A percentile compares a stretch with the other conserved stretches of the same genome.
These are phyloP conservation scores for Diaporthe aspalathi DNA, from an alignment of 2,329 filamentous ascomycete species.

Conservation along the genomic window DNA sequence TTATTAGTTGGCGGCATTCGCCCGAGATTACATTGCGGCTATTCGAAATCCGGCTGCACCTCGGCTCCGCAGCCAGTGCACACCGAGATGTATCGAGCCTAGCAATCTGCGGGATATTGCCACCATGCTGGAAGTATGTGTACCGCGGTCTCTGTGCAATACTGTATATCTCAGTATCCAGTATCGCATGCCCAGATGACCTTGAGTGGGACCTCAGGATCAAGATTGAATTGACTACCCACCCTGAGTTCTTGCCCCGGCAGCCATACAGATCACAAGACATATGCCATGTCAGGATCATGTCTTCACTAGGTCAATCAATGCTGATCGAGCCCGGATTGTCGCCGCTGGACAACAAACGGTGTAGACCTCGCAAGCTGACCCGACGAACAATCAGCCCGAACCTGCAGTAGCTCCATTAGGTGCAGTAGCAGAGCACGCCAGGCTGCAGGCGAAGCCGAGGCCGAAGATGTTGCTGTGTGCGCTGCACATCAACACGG, in stretches of 20 bases:
- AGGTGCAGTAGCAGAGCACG: background rate
- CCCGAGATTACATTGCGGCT: slow-evolving; percentile 33
- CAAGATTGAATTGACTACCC: slow-evolving; percentile 6
- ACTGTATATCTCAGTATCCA: background rate
- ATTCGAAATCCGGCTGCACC: slow-evolving; percentile 23
- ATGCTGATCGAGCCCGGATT: background rate
- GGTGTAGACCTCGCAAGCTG: background rate
- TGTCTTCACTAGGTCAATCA: background rate
- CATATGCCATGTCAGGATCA: background rate
- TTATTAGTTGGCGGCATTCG: slow-evolving; percentile 27
- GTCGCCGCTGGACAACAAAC: background rate
- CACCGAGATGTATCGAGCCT: slow-evolving; percentile 29
- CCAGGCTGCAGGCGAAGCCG: slow-evolving; percentile 29
- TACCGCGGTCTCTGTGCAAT: background rate
- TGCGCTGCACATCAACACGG: no score
- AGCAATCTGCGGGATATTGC: background rate
- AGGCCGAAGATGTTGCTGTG: no score
- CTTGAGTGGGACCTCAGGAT: slow-evolving; percentile 1
- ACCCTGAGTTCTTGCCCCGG: background rate
- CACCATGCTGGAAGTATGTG: background rate
- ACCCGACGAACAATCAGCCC: background rate
- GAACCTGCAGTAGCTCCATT: slow-evolving; percentile 21
- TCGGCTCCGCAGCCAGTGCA: slow-evolving; percentile 31
- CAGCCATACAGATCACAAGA: background rate
- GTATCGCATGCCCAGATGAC: background rate